Conservation (phyloP, 352 stramenopile genomes). For the Proteromonas lacertae region DNA sequence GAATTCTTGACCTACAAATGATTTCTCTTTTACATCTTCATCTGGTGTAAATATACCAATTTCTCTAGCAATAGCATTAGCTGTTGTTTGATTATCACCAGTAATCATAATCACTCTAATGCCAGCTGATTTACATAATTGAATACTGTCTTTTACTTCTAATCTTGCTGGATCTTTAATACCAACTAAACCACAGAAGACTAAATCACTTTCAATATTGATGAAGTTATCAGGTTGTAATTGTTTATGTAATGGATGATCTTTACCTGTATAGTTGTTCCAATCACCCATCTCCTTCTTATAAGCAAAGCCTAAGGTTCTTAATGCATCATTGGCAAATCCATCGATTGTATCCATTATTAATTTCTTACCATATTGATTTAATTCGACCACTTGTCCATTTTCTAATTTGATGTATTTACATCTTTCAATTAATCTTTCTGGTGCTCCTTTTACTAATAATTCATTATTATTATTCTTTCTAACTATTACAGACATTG, state of each 20-base stretch:
- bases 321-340: conserved; percentile 58
- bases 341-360: conserved; percentile 51
- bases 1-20: conserved; percentile 77
- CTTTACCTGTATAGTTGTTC: conserved; percentile 24
- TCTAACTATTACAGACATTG: conserved; percentile 68
- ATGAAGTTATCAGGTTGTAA: conserved; percentile 20
- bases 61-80: conserved; percentile 75
- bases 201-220: conserved; percentile 72
- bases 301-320: conserved; percentile 72
- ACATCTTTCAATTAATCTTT: conserved; percentile 78
- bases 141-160: conserved; percentile 75
- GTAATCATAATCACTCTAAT: conserved; percentile 98
- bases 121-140: conserved; percentile 58
- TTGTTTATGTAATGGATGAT: neutral
- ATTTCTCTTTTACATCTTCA: conserved; percentile 5
- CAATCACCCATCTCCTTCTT: conserved; percentile 49
- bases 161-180: conserved; percentile 89
- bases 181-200: conserved; percentile 76
- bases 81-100: conserved; percentile 87
- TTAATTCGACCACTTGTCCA: conserved; percentile 55
- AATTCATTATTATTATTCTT: conserved; percentile 13
- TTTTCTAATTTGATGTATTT: conserved; percentile 54
- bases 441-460: conserved; percentile 89
- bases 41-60: conserved; percentile 56
- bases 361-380: conserved; percentile 30